Base-by-base conservation (phyloP, 495 filamentous ascomycete species). In the Collariella sp. region DNA sequence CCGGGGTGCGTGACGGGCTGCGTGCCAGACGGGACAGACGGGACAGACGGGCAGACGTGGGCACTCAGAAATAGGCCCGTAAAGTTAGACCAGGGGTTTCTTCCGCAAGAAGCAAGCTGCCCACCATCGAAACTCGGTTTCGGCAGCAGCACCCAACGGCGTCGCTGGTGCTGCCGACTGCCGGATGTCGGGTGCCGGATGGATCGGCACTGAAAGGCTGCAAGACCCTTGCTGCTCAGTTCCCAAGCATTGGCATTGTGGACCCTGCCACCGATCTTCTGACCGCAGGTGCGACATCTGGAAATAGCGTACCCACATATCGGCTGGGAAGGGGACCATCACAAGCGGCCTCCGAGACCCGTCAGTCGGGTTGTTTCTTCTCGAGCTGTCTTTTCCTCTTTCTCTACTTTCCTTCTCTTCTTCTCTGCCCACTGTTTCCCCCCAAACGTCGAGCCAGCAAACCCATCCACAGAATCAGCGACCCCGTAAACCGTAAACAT, bases 201-300 rank as follows among this genome's bases (percentile, higher is more conserved):
- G 11, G 49, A 43, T 35, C 48, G 48, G 48, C 49, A 43, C 18
- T 18, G 16, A 22, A 18, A 15, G 2, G 34, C 18, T 18, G 16
- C 15, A 18, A 15, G 2, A 31, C 23, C 24, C 10, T n/a, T n/a
- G n/a, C n/a, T n/a, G n/a, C n/a, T n/a, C n/a, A n/a, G n/a, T 4
- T 0, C 19, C 49, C 49, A 51, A 50, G 47, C 34, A 50, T 50
- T 40, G 34, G 47, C 47, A 43, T 38, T 23, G 38, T 51, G 49
- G 24, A 10, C 38, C 48, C 6, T 5, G 35, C 33, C 36, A 40
- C 19, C 47, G 10, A 41, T 26, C 20, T 15, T 1, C 24, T n/a
- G 35, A 19, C 22, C 7, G 22, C 36, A 18, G 16, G 11, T 35
- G 45, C 45, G 45, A 36, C 45, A 40, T 4, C 44, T 29, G 26